Evolutionary conservation across 176 grass and related monocot species (phyloP).

Genomic region (Raddia distichophylla): DNA sequence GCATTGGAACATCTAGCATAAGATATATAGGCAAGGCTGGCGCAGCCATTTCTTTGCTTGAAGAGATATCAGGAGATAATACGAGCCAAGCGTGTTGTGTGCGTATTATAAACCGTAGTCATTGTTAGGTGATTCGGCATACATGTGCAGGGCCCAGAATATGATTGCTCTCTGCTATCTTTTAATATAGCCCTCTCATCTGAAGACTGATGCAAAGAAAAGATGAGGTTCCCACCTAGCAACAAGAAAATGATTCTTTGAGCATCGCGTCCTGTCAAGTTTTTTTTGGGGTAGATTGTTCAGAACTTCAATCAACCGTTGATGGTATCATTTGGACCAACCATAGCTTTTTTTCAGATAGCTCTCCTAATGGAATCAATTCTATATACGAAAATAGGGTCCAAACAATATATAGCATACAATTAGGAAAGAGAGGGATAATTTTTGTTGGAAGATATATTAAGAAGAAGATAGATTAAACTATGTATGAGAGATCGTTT

Average conservation of each 20-base stretch:
- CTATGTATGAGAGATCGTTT: too few species aligned
- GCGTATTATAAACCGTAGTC: conserved; percentile 17
- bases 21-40: conserved; percentile 1
- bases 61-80: conserved; percentile 8
- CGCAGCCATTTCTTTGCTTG: conserved; percentile 23
- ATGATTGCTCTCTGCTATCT: conserved; percentile 30
- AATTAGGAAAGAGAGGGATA: too few species aligned
- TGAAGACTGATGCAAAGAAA: conserved; percentile 19
- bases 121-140: conserved; percentile 1
- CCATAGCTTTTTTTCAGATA: not conserved
- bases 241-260: conserved; percentile 15
- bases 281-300: not conserved
- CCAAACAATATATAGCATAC: not conserved
- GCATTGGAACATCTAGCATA: conserved; percentile 21
- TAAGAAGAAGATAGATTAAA: too few species aligned
- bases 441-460: too few species aligned
- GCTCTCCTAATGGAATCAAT: not conserved
- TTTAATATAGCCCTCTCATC: conserved; percentile 18
- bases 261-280: not conserved
- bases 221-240: conserved; percentile 21
- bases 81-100: conserved; percentile 26
- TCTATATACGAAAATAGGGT: too few species aligned
- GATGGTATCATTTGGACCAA: not conserved
- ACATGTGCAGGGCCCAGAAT: conserved; percentile 39
- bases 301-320: conserved; percentile 34